A percentile compares a stretch with the other conserved stretches of the same genome.
Evolutionary conservation across 176 grass and related monocot genomes (phyloP).

Genomic region (Avena sativa): DNA sequence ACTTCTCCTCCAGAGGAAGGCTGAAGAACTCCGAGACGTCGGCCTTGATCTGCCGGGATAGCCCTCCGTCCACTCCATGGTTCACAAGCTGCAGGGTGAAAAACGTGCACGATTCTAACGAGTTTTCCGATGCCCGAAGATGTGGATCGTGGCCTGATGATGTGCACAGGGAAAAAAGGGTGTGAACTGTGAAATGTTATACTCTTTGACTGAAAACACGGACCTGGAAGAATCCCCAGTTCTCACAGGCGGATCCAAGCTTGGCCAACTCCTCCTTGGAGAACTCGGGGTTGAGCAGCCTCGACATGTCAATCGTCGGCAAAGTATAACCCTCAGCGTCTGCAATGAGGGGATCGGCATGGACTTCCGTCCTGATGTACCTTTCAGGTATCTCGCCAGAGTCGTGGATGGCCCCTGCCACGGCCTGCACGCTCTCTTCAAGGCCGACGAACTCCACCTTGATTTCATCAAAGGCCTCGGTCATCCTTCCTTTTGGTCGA

Average conservation of each 20-base stretch:
- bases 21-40: slow-evolving; percentile 57
- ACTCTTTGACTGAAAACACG: background rate
- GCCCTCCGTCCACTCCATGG: slow-evolving; percentile 36
- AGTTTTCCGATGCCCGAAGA: background rate
- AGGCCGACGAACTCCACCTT: slow-evolving; percentile 42
- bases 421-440: slow-evolving; percentile 56
- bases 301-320: slow-evolving; percentile 45
- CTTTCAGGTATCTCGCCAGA: slow-evolving; percentile 37
- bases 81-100: slow-evolving; percentile 41
- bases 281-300: slow-evolving; percentile 42
- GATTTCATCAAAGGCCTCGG: slow-evolving; percentile 36
- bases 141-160: background rate
- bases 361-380: slow-evolving; percentile 45
- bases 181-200: too few relatives aligned
- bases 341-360: background rate
- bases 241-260: slow-evolving; percentile 55
- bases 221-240: slow-evolving; percentile 72
- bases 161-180: too few relatives aligned
- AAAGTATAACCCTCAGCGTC: slow-evolving; percentile 19
- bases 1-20: slow-evolving; percentile 53
- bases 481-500: slow-evolving; percentile 34
- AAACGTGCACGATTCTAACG: background rate
- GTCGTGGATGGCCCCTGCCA: slow-evolving; percentile 26
- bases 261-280: slow-evolving; percentile 47
- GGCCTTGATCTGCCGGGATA: slow-evolving; percentile 27